Evolutionary conservation across 2,329 filamentous ascomycete species (phyloP), one percentile per base, ranked within the genome.

Genomic region (Fusarium foetens): DNA sequence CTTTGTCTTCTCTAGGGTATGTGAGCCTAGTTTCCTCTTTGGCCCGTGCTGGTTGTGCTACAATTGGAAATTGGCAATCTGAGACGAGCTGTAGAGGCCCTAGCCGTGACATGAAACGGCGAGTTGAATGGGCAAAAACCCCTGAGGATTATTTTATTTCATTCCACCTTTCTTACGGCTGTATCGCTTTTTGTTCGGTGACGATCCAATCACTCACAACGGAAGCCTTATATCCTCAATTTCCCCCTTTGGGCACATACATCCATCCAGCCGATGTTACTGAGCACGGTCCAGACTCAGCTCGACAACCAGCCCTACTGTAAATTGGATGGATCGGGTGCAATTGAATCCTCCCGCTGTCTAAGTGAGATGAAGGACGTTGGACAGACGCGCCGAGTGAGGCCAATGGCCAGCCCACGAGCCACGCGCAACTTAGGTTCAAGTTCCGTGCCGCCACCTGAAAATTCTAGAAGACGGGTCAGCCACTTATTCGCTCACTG

Each of bases 21-120:
- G 23, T 33, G 17, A 65, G 65, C 59, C 23, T 12, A 33, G 66
- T 21, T 70, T 46, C 29, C 16, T 51, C 8, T 36, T 48, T 63
- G 59, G 49, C 23, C 65, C 33, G 64, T 74, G 54, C 58, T 36
- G 57, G 25, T 63, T 61, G 68, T 68, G 59, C 41, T 53, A 53
- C 36, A 46, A 51, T 53, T 74, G 70, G 70, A 77, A 75, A 76
- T 76, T 76, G 63, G 67, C 67, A 77, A 76, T 75, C 75, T 76
- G 75, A 76, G 75, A 76, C 75, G 63, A 60, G 57, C 69, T 46
- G 59, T 53, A 65, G 53, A 59, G 38, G 58, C 64, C 69, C 73
- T 62, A 42, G 66, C 63, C 49, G 63, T 41, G 62, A 69, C 64
- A 60, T 76, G 75, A 76, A 77, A 76, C 75, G 41, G 55, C 58